Percentiles rank a stretch among this genome's conserved stretches.
Evolutionary conservation across 1,139 yeast species (phyloP).

Genomic region (Pichia norvegensis): DNA sequence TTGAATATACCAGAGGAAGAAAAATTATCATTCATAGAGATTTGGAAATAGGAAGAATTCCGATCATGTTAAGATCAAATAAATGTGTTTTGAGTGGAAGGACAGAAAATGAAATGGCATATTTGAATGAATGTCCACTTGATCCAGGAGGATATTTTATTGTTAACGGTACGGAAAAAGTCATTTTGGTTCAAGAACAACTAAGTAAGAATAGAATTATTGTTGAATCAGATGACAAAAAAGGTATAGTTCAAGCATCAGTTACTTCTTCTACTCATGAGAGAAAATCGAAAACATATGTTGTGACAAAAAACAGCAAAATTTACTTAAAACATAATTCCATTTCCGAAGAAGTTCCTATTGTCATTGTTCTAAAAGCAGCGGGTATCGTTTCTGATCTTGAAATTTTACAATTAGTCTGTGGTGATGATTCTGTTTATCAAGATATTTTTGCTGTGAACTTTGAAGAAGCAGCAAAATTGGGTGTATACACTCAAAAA

Average conservation of each 20-base stretch:
- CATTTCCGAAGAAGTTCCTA: conserved; percentile 90
- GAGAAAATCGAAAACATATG: conserved; percentile 93
- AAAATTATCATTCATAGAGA: conserved; percentile 85
- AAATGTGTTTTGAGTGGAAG: conserved; percentile 81
- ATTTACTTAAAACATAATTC: conserved; percentile 84
- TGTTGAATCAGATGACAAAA: conserved; percentile 94
- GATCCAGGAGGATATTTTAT: conserved; percentile 99
- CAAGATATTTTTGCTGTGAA: conserved; percentile 90
- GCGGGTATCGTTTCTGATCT: conserved; percentile 91
- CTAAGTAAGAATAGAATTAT: conserved; percentile 93
- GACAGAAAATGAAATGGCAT: conserved; percentile 78
- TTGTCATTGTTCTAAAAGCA: conserved; percentile 86
- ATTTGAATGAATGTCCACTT: conserved; percentile 85
- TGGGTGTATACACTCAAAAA: conserved; percentile 83
- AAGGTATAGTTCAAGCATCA: conserved; percentile 90
- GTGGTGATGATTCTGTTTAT: conserved; percentile 80
- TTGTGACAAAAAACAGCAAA: conserved; percentile 81
- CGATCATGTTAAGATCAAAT: conserved; percentile 89
- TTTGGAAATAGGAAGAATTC: conserved; percentile 95
- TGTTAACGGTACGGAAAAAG: conserved; percentile 97
- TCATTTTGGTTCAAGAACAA: conserved; percentile 93
- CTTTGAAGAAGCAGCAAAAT: conserved; percentile 85
- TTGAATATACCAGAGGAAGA: conserved; percentile 91
- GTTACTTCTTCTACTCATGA: conserved; percentile 98
- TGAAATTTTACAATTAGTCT: conserved; percentile 87